These are phyloP conservation scores for Suillus variegatus DNA, from an alignment of 768 basidiomycete genomes.

Conservation along the genomic window DNA sequence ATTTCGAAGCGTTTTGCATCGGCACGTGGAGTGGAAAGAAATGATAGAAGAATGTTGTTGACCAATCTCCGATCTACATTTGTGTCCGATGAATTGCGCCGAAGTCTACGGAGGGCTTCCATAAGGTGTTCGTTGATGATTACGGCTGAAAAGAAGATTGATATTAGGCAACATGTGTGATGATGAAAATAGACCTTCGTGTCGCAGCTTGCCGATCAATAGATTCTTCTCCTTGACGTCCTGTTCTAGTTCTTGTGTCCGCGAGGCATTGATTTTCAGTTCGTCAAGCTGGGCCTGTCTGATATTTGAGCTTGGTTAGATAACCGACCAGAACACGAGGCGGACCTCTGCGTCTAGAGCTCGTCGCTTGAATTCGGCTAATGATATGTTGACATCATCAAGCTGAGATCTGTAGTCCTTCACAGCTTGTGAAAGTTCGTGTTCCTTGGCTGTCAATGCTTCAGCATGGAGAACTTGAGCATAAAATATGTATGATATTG, in stretches of 20 bases:
- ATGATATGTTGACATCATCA: constrained; percentile 62
- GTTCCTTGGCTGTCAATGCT: constrained; percentile 71
- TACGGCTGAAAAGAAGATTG: constrained; percentile 59
- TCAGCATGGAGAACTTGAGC: not conserved
- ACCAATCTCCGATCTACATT: constrained; percentile 95
- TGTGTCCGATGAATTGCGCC: constrained; percentile 77
- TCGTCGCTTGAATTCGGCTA: constrained; percentile 90
- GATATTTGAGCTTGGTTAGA: constrained; percentile 5
- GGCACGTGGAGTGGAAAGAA: constrained; percentile 85
- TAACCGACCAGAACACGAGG: not conserved
- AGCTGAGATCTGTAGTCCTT: constrained; percentile 81
- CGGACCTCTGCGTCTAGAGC: constrained; percentile 85
- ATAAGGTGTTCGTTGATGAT: constrained; percentile 98
- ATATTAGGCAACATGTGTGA: constrained; percentile 1
- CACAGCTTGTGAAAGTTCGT: constrained; percentile 84
- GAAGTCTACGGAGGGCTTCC: constrained; percentile 93
- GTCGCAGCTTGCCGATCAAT: constrained; percentile 92
- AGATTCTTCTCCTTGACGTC: constrained; percentile 95
- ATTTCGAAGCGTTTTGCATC: constrained; percentile 98
- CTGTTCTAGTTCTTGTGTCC: constrained; percentile 75
- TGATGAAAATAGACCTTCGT: constrained; percentile 68
- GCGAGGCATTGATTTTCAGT: constrained; percentile 60
- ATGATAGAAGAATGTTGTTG: constrained; percentile 90
- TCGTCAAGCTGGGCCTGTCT: constrained; percentile 75
- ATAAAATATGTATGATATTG: constrained; percentile 12